These are phyloP conservation scores for Apiospora aurea DNA, from an alignment of 2,329 filamentous ascomycete genomes.

Conservation along the genomic window DNA sequence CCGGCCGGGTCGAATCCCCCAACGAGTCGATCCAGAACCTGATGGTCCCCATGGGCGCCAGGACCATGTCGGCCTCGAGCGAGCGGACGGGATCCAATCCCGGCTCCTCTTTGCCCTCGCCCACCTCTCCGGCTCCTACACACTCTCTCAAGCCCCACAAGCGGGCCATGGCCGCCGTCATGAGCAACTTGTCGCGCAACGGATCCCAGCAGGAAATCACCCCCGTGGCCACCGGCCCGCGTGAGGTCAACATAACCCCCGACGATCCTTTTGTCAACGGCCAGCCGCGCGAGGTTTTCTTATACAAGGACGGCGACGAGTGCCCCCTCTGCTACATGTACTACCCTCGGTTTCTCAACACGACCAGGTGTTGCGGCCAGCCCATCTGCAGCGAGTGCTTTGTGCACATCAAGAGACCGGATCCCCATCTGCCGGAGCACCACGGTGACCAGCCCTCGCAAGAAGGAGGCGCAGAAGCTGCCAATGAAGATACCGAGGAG, in stretches of 20 bases:
- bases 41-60: conserved; percentile 79
- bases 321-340: conserved; percentile 97
- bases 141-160: conserved; percentile 81
- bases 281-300: conserved; percentile 88
- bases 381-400: conserved; percentile 98
- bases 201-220: conserved; percentile 73
- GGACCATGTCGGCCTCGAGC: conserved; percentile 81
- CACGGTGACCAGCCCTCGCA: conserved; percentile 52
- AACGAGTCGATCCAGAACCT: conserved; percentile 69
- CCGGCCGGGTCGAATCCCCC: conserved; percentile 54
- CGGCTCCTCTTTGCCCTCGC: conserved; percentile 66
- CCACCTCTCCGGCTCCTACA: conserved; percentile 55
- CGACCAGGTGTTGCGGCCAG: conserved; percentile 94
- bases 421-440: conserved; percentile 80
- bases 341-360: conserved; percentile 93
- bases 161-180: conserved; percentile 83
- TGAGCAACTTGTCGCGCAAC: conserved; percentile 76
- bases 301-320: conserved; percentile 90
- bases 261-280: conserved; percentile 90
- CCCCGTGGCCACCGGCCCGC: conserved; percentile 53
- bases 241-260: conserved; percentile 76
- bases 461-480: conserved; percentile 30
- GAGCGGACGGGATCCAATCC: conserved; percentile 70
- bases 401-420: conserved; percentile 89
- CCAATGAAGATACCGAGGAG: conserved; percentile 52